Conservation (phyloP, 2,329 filamentous ascomycete genomes). For the Fusarium udum region DNA sequence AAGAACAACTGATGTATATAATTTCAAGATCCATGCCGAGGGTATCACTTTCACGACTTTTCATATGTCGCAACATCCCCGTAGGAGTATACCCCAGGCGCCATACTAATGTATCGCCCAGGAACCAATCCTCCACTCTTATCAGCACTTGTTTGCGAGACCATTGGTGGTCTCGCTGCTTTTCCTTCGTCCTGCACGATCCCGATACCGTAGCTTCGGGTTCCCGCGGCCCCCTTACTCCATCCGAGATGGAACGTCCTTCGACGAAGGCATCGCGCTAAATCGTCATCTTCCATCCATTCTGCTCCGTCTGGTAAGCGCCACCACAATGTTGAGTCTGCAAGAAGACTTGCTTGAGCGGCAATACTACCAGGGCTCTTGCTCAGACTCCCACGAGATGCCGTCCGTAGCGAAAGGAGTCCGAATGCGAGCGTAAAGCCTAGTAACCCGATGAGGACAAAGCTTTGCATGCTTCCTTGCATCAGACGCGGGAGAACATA, state of each 20-base stretch:
- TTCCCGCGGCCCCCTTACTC: conserved; percentile 27
- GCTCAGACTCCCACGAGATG: conserved; percentile 31
- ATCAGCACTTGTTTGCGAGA: conserved; percentile 10
- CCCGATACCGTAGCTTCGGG: conserved; percentile 39
- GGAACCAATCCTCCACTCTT: conserved; percentile 16
- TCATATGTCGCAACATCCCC: conserved; percentile 37
- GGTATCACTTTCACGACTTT: conserved; percentile 13
- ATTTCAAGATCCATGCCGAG: neutral
- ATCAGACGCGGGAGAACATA: conserved; percentile 36
- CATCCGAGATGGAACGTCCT: conserved; percentile 42
- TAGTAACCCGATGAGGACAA: conserved; percentile 35
- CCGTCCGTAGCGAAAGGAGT: conserved; percentile 39
- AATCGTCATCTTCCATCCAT: conserved; percentile 41
- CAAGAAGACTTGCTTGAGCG: conserved; percentile 43
- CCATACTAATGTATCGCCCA: conserved; percentile 41
- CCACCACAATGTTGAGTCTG: conserved; percentile 44
- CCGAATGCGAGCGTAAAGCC: conserved; percentile 33
- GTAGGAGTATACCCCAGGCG: conserved; percentile 41
- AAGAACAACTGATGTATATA: neutral
- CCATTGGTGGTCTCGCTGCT: conserved; percentile 9
- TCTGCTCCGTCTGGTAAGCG: conserved; percentile 42
- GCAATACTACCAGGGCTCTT: conserved; percentile 45
- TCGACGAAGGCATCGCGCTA: conserved; percentile 40
- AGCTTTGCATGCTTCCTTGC: conserved; percentile 37
- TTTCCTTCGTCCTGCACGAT: conserved; percentile 44